Conservation (phyloP, 768 basidiomycete genomes). For the Termitomyces sp. region DNA sequence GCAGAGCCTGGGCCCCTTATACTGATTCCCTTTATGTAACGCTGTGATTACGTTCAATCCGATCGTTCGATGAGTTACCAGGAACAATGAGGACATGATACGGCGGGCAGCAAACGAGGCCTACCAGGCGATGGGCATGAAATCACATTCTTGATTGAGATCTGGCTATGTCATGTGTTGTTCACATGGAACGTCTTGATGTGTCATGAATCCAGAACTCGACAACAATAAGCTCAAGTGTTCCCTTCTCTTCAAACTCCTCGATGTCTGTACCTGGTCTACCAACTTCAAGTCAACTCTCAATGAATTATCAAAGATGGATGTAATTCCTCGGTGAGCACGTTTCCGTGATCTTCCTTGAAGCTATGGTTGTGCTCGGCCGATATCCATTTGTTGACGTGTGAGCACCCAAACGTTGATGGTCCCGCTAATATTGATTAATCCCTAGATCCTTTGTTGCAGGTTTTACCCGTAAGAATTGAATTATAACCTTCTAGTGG, state of each 20-base stretch:
- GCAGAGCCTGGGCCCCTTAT: too few species aligned
- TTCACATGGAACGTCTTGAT: not conserved
- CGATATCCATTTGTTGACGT: too few species aligned
- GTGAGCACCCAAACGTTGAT: too few species aligned
- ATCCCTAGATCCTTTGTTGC: too few species aligned
- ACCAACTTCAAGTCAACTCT: not conserved
- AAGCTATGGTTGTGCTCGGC: not conserved
- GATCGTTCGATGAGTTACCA: too few species aligned
- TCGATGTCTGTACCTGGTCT: not conserved
- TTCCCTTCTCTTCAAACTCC: not conserved
- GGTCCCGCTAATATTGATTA: too few species aligned
- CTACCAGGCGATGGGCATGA: not conserved
- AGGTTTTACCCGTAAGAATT: too few species aligned
- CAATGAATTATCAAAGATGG: not conserved
- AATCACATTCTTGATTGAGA: not conserved
- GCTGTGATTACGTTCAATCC: too few species aligned
- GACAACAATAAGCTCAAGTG: not conserved
- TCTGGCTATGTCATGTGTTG: not conserved
- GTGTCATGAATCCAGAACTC: not conserved
- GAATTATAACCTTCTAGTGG: not conserved
- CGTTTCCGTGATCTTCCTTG: not conserved
- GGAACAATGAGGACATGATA: too few species aligned
- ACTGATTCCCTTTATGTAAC: too few species aligned
- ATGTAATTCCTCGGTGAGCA: too few species aligned
- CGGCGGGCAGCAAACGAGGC: too few species aligned